These are phyloP conservation scores for Magnusiomyces magnusii DNA, from an alignment of 1,139 yeast genomes.

Conservation along the genomic window DNA sequence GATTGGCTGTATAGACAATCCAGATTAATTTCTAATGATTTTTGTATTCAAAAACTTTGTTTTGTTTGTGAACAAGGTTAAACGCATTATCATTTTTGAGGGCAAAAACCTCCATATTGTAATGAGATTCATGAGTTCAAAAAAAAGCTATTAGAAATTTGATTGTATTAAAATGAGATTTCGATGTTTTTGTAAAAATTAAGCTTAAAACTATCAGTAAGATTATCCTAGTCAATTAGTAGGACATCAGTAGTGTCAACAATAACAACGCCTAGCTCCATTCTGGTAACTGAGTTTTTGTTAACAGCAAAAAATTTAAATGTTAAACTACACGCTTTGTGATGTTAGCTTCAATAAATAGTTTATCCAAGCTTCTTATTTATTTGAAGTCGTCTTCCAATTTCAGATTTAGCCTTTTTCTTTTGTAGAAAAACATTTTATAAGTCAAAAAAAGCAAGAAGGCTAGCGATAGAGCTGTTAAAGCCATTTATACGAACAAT, in stretches of 20 bases:
- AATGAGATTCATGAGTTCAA: slow-evolving; percentile 54
- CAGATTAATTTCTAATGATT: no score
- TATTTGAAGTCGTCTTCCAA: slow-evolving; percentile 47
- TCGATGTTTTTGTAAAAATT: slow-evolving; percentile 78
- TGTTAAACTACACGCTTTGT: slow-evolving; percentile 56
- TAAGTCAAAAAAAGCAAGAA: slow-evolving; percentile 58
- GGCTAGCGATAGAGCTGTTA: slow-evolving; percentile 64
- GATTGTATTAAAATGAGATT: slow-evolving; percentile 32
- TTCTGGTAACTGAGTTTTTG: slow-evolving; percentile 44
- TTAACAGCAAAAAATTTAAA: slow-evolving; percentile 47
- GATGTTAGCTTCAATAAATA: slow-evolving; percentile 50
- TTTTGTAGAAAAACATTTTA: slow-evolving; percentile 57
- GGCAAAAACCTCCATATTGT: slow-evolving; percentile 51
- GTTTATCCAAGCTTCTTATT: slow-evolving; percentile 46
- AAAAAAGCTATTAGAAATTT: slow-evolving; percentile 42
- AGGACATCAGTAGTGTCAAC: slow-evolving; percentile 64
- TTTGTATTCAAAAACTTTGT: not conserved
- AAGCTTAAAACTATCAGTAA: slow-evolving; percentile 64
- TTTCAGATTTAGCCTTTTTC: slow-evolving; percentile 47
- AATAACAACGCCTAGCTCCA: slow-evolving; percentile 62
- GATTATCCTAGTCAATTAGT: slow-evolving; percentile 63
- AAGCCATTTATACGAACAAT: slow-evolving; percentile 79
- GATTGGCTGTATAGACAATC: no score
- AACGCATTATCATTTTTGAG: slow-evolving; percentile 52
- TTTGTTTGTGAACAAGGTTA: slow-evolving; percentile 38